Conservation (phyloP, 371 early-diverging fungal genomes). For the Scutellospora calospora region DNA sequence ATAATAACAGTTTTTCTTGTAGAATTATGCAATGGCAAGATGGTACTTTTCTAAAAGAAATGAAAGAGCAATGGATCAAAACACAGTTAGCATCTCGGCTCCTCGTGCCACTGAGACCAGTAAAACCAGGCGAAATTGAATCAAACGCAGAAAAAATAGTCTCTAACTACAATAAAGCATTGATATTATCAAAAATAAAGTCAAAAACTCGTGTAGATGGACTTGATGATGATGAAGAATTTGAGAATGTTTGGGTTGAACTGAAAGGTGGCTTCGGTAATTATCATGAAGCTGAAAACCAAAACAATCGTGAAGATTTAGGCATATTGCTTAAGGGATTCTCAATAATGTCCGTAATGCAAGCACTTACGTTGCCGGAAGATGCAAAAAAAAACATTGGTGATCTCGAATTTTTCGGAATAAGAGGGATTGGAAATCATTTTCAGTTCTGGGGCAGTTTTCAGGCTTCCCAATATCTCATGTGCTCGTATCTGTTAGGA, state of each 20-base stretch:
- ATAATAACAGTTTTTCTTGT: conserved; percentile 33
- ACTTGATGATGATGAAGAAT: conserved; percentile 33
- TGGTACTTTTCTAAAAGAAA: conserved; percentile 29
- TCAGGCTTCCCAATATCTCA: conserved; percentile 18
- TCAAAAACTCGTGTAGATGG: conserved; percentile 33
- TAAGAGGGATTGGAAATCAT: conserved; percentile 40
- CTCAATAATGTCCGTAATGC: conserved; percentile 34
- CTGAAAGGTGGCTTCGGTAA: conserved; percentile 31
- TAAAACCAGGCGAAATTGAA: conserved; percentile 26
- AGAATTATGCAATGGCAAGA: conserved; percentile 35
- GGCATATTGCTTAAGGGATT: conserved; percentile 26
- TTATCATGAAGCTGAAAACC: conserved; percentile 25
- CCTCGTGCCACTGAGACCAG: neutral
- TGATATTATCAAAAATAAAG: conserved; percentile 21
- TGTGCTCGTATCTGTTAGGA: conserved; percentile 29
- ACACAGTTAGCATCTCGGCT: conserved; percentile 28
- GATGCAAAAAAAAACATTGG: conserved; percentile 34
- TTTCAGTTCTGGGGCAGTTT: conserved; percentile 28
- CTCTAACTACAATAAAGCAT: conserved; percentile 11
- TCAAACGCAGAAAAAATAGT: conserved; percentile 35
- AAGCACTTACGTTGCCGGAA: conserved; percentile 32
- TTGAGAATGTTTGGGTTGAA: conserved; percentile 35
- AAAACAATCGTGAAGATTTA: conserved; percentile 36
- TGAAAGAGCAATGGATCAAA: conserved; percentile 24
- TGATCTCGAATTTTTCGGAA: conserved; percentile 34